Base-by-base conservation (phyloP, 1,139 yeast genomes). In the Candida dubliniensis region DNA sequence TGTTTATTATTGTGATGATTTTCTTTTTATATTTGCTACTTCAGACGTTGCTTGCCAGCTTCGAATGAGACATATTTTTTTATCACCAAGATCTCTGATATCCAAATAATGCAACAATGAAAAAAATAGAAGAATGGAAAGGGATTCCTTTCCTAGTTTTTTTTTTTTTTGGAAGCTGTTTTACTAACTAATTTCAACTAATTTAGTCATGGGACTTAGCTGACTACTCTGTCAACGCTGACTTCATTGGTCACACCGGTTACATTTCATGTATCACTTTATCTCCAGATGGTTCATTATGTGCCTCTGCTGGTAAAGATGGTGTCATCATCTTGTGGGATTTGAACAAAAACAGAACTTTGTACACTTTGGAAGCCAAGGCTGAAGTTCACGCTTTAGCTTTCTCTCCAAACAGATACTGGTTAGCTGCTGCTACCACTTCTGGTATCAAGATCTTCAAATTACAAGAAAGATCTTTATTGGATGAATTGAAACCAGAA, bases 321-420 rank as follows among this genome's bases (percentile, higher is more conserved):
- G 99, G 99, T 78, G 85, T 86, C 67, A 87, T 93, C 82, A 86
- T 89, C 90, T 86, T 95, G 74, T 93, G 99, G 99, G 96, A 91
- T 81, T 84, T 93, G 77, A 83, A 85, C 83, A 76, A 82, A 65
- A 84, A 87, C 81, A 76, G 78, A 72, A 87, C 93, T 69, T 82
- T 91, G 69, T 93, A 90, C 96, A 86, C 96, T 69, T 85, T 93
- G 75, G 81, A 82, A 67, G 95, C 96, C 63, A 89, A 95, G 74
- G 95, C 93, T 69, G 99, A 93, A 82, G 93, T 95, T 64, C 89
- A 88, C 77, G 95, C 97, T 71, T 85, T 93, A 72, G 96, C 97
- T 67, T 95, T 93, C 96, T 91, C 99, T 74, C 99, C 99, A 79
- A 88, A 89, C 96, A 91, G 99, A 87, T 95, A 89, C 95, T 93